A percentile compares a stretch with the other conserved stretches of the same genome.
phyloP scores from a whole-genome alignment of 345 rosid species.

The Salix caprea region DNA sequence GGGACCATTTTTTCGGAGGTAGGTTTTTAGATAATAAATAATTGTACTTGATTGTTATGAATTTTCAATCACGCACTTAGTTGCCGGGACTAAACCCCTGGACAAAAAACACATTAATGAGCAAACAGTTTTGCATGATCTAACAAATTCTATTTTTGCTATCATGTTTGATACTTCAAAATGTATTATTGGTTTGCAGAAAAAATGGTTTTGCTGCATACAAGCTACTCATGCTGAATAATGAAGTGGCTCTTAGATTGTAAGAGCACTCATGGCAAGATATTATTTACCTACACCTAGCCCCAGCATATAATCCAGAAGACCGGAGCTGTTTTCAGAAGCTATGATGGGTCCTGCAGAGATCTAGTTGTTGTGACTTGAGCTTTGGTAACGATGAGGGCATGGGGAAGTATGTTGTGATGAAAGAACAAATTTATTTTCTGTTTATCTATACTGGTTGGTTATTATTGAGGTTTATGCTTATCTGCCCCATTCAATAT shows the following conservation, averaged over 20 bases:
- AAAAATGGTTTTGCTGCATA: conserved; percentile 50
- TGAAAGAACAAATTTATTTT: conserved; percentile 13
- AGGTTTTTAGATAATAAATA: no score
- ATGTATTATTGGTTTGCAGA: conserved; percentile 27
- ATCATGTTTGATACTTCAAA: conserved; percentile 1
- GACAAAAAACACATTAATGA: background rate
- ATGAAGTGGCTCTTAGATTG: conserved; percentile 12
- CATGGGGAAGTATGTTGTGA: conserved; percentile 9
- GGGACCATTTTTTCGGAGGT: no score
- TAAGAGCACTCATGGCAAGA: conserved; percentile 13
- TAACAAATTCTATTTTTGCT: background rate
- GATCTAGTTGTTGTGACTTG: conserved; percentile 19
- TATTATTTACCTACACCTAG: conserved; percentile 9
- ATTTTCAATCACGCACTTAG: background rate
- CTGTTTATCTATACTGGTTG: conserved; percentile 4
- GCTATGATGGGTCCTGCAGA: conserved; percentile 42
- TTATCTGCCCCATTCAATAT: background rate
- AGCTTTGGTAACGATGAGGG: conserved; percentile 23
- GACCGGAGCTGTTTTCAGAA: conserved; percentile 40
- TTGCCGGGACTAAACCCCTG: background rate
- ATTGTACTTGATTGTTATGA: no score
- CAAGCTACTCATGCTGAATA: conserved; percentile 30
- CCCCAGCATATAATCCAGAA: conserved; percentile 19
- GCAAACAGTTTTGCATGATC: background rate
- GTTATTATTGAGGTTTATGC: conserved; percentile 1